Evolutionary conservation across 805 yeast species (phyloP).

Genomic region (Sungouiella blattae): DNA sequence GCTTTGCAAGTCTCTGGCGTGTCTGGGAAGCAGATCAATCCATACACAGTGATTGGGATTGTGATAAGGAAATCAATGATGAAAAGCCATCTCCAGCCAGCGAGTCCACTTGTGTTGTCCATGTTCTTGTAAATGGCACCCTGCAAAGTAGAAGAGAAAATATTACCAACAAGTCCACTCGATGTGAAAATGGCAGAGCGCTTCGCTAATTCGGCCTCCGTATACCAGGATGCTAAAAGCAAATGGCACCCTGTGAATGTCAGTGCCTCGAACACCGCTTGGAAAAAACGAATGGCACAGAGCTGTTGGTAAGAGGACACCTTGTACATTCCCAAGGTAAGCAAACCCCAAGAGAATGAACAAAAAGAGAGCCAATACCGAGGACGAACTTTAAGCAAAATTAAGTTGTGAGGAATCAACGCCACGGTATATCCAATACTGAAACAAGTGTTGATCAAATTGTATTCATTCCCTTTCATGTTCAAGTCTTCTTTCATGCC

Average conservation of each 20-base stretch:
- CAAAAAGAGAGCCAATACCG: constrained; percentile 54
- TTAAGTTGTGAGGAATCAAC: constrained; percentile 58
- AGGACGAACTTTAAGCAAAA: constrained; percentile 51
- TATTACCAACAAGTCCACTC: constrained; percentile 52
- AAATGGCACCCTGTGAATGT: constrained; percentile 55
- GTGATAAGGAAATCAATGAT: constrained; percentile 60
- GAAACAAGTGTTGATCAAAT: constrained; percentile 52
- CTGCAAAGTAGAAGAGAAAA: constrained; percentile 55
- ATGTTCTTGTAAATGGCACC: constrained; percentile 47
- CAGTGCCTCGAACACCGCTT: constrained; percentile 58
- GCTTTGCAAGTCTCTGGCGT: constrained; percentile 40
- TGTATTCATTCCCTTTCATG: constrained; percentile 47
- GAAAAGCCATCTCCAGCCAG: constrained; percentile 69
- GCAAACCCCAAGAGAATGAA: constrained; percentile 53
- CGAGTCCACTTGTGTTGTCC: constrained; percentile 45
- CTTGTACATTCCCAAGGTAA: constrained; percentile 50
- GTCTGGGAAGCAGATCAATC: constrained; percentile 59
- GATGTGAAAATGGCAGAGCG: constrained; percentile 54
- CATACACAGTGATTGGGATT: constrained; percentile 54
- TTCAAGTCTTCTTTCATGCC: constrained; percentile 60
- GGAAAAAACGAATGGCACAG: constrained; percentile 57
- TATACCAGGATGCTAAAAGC: constrained; percentile 52
- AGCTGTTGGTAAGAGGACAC: constrained; percentile 47
- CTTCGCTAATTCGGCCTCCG: constrained; percentile 45
- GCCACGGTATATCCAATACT: constrained; percentile 60